Percentiles rank a stretch among this genome's conserved stretches.
Conservation (phyloP, 176 grass and related monocot species). For the Aegilops longissima region DNA sequence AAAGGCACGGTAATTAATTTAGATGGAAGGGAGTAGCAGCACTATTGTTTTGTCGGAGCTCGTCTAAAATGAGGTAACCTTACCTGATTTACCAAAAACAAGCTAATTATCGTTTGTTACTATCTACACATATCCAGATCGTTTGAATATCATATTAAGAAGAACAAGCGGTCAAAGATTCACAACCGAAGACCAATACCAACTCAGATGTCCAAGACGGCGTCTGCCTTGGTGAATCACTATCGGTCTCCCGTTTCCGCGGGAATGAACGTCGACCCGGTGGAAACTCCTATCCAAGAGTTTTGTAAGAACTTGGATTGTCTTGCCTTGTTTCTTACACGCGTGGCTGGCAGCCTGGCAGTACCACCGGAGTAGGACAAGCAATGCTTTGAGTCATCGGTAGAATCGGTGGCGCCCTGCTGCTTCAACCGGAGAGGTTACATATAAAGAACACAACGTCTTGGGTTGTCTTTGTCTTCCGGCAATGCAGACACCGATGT, state of each 20-base stretch:
- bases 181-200: background rate
- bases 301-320: constrained; percentile 2
- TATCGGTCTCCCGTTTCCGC: background rate
- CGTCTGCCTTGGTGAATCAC: background rate
- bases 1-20: too few relatives aligned
- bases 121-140: too few relatives aligned
- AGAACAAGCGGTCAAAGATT: background rate
- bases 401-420: background rate
- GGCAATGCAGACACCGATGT: background rate
- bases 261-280: background rate
- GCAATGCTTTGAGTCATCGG: background rate
- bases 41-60: too few relatives aligned
- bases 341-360: background rate
- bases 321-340: background rate
- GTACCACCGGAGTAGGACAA: background rate
- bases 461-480: background rate
- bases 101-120: too few relatives aligned
- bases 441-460: background rate
- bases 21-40: too few relatives aligned
- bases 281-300: background rate
- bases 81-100: too few relatives aligned
- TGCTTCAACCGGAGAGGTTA: background rate
- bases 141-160: background rate
- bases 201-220: background rate
- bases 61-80: too few relatives aligned